These are phyloP conservation scores for Diaporthe sp. DNA, from an alignment of 2,329 filamentous ascomycete species.

Conservation along the genomic window DNA sequence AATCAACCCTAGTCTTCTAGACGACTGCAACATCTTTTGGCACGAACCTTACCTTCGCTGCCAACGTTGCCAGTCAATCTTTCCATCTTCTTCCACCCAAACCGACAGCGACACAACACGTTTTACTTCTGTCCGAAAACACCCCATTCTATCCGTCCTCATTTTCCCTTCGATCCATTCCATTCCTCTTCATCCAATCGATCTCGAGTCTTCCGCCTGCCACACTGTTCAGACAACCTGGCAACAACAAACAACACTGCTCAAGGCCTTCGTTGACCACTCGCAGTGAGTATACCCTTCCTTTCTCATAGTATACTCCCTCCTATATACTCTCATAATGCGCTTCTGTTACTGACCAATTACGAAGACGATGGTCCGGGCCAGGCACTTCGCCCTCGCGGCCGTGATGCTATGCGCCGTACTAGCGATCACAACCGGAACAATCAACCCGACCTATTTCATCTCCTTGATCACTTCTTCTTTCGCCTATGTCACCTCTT, in stretches of 20 bases:
- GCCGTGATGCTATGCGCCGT: neutral
- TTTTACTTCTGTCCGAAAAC: neutral
- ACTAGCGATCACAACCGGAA: neutral
- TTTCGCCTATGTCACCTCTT: too few species aligned
- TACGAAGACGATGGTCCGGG: neutral
- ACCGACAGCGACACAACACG: neutral
- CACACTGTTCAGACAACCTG: neutral
- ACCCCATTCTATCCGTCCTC: neutral
- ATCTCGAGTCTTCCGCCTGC: neutral
- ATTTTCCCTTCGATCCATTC: neutral
- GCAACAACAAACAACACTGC: neutral
- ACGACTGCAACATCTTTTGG: neutral
- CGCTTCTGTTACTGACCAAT: neutral
- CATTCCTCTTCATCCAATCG: neutral
- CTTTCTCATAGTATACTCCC: too few species aligned
- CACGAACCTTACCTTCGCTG: neutral
- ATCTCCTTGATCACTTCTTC: neutral
- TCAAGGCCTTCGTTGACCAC: neutral
- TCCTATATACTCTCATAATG: neutral
- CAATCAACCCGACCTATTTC: neutral
- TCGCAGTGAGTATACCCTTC: neutral
- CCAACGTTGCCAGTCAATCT: neutral
- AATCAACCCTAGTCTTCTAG: neutral
- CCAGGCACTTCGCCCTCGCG: neutral
- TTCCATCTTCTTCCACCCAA: neutral